Evolutionary conservation across 352 stramenopile genomes (phyloP).

Genomic region (Phytophthora multivora): DNA sequence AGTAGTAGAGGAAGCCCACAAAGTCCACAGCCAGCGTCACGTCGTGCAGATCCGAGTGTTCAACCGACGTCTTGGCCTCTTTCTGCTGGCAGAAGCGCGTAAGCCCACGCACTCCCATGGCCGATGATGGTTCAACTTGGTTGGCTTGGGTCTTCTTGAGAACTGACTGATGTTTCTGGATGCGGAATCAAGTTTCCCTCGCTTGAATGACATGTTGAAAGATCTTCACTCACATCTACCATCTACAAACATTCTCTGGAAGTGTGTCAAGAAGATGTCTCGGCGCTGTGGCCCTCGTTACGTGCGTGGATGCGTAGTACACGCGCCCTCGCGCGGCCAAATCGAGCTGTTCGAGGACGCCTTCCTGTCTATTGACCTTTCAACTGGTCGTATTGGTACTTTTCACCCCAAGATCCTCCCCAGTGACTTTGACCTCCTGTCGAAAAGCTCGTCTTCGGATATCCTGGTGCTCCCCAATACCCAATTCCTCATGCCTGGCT

Average conservation of each 20-base stretch:
- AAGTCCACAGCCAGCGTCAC: constrained; percentile 85
- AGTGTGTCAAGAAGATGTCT: too few relatives aligned
- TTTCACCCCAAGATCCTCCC: constrained; percentile 45
- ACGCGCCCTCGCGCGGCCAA: constrained; percentile 43
- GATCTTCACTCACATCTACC: too few relatives aligned
- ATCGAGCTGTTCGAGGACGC: constrained; percentile 53
- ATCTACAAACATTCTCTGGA: too few relatives aligned
- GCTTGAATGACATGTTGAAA: too few relatives aligned
- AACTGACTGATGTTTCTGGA: background rate
- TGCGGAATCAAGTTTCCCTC: too few relatives aligned
- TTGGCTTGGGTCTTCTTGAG: background rate
- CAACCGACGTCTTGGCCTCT: constrained; percentile 46
- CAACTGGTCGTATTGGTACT: constrained; percentile 37
- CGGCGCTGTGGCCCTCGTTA: constrained; percentile 6
- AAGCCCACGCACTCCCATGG: constrained; percentile 71
- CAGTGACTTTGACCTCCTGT: constrained; percentile 28
- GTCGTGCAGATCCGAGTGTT: constrained; percentile 45
- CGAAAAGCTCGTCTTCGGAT: background rate
- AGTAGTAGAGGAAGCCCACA: constrained; percentile 75
- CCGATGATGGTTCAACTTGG: background rate
- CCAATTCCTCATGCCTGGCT: constrained; percentile 88
- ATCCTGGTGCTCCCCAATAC: constrained; percentile 27
- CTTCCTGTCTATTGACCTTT: constrained; percentile 43
- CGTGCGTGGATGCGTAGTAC: constrained; percentile 49
- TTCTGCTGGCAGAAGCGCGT: constrained; percentile 62